Evolutionary conservation across 805 yeast species (phyloP).

Genomic region (Kodamaea hsintzibuensis): DNA sequence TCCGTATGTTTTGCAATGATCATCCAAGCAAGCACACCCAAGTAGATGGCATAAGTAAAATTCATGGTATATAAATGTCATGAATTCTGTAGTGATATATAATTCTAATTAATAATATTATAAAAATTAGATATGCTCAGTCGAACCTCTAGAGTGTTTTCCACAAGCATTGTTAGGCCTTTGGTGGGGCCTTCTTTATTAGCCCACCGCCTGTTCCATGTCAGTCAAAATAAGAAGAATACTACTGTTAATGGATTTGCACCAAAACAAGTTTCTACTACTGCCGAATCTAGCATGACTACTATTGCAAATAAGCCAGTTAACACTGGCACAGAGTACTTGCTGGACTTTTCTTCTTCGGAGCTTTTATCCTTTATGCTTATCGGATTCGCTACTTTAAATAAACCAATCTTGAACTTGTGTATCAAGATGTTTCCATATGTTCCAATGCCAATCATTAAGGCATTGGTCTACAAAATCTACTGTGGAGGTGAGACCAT

Average conservation of each 20-base stretch:
- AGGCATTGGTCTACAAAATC: slow-evolving; percentile 71
- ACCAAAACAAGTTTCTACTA: slow-evolving; percentile 1
- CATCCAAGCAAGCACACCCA: not conserved
- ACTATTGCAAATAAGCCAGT: not conserved
- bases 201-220: slow-evolving; percentile 17
- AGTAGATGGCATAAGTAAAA: not conserved
- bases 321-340: slow-evolving; percentile 28
- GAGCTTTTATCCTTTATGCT: slow-evolving; percentile 65
- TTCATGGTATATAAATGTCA: not conserved
- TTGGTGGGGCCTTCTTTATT: not conserved
- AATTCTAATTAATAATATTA: no score
- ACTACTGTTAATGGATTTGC: slow-evolving; percentile 13
- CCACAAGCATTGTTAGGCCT: slow-evolving; percentile 1
- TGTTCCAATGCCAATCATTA: slow-evolving; percentile 71
- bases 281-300: not conserved
- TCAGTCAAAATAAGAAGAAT: slow-evolving; percentile 23
- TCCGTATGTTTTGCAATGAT: not conserved
- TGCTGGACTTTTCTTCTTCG: slow-evolving; percentile 51
- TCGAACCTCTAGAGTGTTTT: slow-evolving; percentile 1
- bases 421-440: slow-evolving; percentile 70
- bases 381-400: slow-evolving; percentile 69
- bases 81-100: not conserved
- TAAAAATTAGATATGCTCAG: not conserved
- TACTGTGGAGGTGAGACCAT: slow-evolving; percentile 90
- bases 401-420: slow-evolving; percentile 58